A percentile compares a stretch with the other conserved stretches of the same genome.
Conservation (phyloP, 495 filamentous ascomycete genomes). For the Neurospora sp. region DNA sequence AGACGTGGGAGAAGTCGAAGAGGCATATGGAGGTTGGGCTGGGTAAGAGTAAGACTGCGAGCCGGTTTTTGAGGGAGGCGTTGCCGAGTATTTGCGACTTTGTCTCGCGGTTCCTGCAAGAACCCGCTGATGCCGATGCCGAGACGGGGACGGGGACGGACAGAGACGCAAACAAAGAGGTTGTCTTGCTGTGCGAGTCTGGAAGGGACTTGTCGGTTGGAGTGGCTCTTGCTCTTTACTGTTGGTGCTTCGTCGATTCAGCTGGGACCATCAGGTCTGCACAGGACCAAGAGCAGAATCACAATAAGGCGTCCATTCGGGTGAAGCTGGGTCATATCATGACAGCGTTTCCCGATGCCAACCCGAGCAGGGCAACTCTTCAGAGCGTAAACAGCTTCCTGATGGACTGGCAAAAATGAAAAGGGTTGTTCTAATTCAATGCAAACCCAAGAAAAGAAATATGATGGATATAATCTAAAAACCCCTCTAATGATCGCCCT, state of each 20-base stretch:
- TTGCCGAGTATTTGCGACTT: slow-evolving; percentile 48
- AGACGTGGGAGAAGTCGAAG: slow-evolving; percentile 22
- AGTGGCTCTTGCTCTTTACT: slow-evolving; percentile 39
- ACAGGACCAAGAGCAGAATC: slow-evolving; percentile 17
- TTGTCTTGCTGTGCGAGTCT: slow-evolving; percentile 30
- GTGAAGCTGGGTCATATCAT: slow-evolving; percentile 69
- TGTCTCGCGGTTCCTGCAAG: slow-evolving; percentile 17
- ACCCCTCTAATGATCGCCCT: slow-evolving; percentile 11
- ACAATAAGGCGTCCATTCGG: slow-evolving; percentile 69
- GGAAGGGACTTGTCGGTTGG: slow-evolving; percentile 35
- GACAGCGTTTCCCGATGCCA: slow-evolving; percentile 59
- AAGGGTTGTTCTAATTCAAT: neutral
- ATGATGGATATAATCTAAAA: slow-evolving; percentile 3
- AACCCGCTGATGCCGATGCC: neutral
- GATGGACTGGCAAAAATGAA: slow-evolving; percentile 44
- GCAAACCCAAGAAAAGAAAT: neutral
- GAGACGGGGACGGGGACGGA: neutral
- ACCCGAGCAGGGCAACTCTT: slow-evolving; percentile 69
- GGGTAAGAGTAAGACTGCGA: slow-evolving; percentile 57
- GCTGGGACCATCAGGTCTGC: slow-evolving; percentile 17
- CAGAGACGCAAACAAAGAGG: slow-evolving; percentile 4
- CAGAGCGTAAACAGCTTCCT: slow-evolving; percentile 83
- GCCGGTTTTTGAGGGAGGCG: slow-evolving; percentile 59
- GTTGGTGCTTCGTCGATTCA: slow-evolving; percentile 27
- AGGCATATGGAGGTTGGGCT: slow-evolving; percentile 52